Evolutionary conservation across 108 stramenopile species (phyloP), one percentile per base, ranked within the genome.

Genomic region (Nannochloropsis oceanica): DNA sequence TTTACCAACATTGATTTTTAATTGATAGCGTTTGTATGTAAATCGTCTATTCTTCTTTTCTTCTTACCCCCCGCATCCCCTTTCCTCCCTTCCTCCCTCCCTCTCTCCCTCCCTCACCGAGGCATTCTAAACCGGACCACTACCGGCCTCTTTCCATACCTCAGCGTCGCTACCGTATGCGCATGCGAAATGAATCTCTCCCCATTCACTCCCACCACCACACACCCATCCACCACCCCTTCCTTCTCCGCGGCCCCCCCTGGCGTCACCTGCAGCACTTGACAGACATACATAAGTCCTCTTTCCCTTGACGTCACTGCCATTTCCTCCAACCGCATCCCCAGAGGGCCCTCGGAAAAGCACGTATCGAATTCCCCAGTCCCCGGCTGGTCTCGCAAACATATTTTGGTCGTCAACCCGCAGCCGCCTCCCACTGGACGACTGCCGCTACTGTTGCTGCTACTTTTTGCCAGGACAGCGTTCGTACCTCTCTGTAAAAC

Each of bases 91-190:
- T 81, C 81, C 13, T 13, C 18, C 50, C n/a, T 59, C n/a, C n/a
- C n/a, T n/a, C n/a, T n/a, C n/a, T n/a, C n/a, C n/a, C n/a, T n/a
- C n/a, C n/a, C n/a, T n/a, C n/a, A n/a, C n/a, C n/a, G n/a, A n/a
- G 80, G 20, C 24, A 25, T 27, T 22, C 89, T 84, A 43, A 91
- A 89, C 8, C 90, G 89, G 2, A 90, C 85, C 20, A 13, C 25
- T 25, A 90, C 46, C 18, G 91, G 91, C 10, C 91, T 73, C 26
- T 42, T 26, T 18, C 83, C 90, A 43, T 90, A 81, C 85, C 87
- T 89, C 42, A 91, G 85, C 11, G 91, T 89, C 25, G 90, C 89
- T n/a, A 89, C 88, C 27, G 89, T 79, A 81, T 91, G 91, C 12
- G 90, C 89, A 82, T 91, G 91, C 13, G 86, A 89, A 26, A 91